Evolutionary conservation across 805 yeast species (phyloP).

Genomic region (Nakazawaea populi): DNA sequence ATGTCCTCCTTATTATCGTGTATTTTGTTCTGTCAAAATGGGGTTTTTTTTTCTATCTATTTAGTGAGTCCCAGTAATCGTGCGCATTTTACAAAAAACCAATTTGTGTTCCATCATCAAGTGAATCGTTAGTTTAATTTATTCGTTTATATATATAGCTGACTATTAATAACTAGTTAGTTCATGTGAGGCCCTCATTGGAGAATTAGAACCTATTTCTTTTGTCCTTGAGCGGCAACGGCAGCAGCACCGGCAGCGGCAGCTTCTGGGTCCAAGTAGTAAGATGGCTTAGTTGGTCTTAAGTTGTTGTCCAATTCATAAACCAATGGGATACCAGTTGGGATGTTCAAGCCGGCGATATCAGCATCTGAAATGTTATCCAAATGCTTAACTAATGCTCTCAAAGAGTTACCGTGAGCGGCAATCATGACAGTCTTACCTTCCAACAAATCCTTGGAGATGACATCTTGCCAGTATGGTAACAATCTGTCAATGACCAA

Average conservation of each 20-base stretch:
- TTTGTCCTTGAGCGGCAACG: slow-evolving; percentile 93
- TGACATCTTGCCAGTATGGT: slow-evolving; percentile 95
- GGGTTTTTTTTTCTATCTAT: too few relatives aligned
- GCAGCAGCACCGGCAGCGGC: slow-evolving; percentile 99
- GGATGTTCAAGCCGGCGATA: slow-evolving; percentile 92
- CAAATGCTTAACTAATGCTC: slow-evolving; percentile 94
- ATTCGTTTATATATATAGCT: not conserved
- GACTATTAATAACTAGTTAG: too few relatives aligned
- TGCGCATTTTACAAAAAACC: too few relatives aligned
- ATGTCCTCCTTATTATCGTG: too few relatives aligned
- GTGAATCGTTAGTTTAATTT: too few relatives aligned
- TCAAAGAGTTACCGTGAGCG: slow-evolving; percentile 98
- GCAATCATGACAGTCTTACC: slow-evolving; percentile 91
- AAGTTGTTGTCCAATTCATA: slow-evolving; percentile 86
- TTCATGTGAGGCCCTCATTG: too few relatives aligned
- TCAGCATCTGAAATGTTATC: slow-evolving; percentile 89
- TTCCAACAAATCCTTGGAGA: slow-evolving; percentile 73
- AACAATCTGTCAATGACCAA: slow-evolving; percentile 93
- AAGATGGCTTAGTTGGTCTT: slow-evolving; percentile 87
- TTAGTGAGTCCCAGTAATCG: too few relatives aligned
- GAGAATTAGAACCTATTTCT: slow-evolving; percentile 37
- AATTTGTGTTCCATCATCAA: too few relatives aligned
- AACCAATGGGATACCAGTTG: slow-evolving; percentile 97
- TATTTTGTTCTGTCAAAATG: too few relatives aligned
- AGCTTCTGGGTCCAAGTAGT: slow-evolving; percentile 98